Base-by-base conservation (phyloP, 2,329 filamentous ascomycete genomes). In the Grosmannia huntii region DNA sequence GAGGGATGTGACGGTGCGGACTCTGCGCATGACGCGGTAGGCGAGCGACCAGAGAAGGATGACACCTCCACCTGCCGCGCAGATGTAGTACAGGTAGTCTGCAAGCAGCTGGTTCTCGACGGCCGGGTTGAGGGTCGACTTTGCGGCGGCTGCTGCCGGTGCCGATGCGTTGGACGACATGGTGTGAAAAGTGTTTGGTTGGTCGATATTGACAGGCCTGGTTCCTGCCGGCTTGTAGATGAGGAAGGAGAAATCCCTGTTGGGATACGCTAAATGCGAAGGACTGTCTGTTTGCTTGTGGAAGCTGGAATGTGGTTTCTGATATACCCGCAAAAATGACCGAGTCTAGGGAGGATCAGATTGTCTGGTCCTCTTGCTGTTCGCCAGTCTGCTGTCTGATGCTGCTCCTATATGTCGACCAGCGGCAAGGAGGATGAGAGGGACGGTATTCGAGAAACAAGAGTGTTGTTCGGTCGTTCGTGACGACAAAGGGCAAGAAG, bases 1-100 rank as follows among this genome's bases (percentile, higher is more conserved):
- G 63, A 96, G 79, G 66, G 85, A 89, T 49, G 86, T 79, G 51
- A 95, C 76, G 28, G 81, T 85, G 62, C 90, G 83, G 44, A 91
- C 75, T 67, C 94, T 86, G 64, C 79, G 82, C 59, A 81, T 75
- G 59, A 87, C 72, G 57, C 80, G 76, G 55, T 83, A 77, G 57
- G 75, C 71, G 62, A 85, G 69, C 61, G 86, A 83, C 81, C 89
- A 92, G 62, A 84, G 64, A 62, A 88, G 76, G 65, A 91, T 76
- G 55, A 78, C 76, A 41, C 70, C 77, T 14, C 85, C 79, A 56
- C 90, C 75, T 55, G 78, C 78, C 57, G 82, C 82, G 69, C 87
- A 83, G 31, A 86, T 76, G 63, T 84, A 73, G 62, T 86, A 73
- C 50, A 85, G 75, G 67, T 85, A 85, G 59, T 80, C 73, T 44